A percentile compares a stretch with the other conserved stretches of the same genome.
Evolutionary conservation across 2,329 filamentous ascomycete genomes (phyloP).

Genomic region (Claviceps pusilla): DNA sequence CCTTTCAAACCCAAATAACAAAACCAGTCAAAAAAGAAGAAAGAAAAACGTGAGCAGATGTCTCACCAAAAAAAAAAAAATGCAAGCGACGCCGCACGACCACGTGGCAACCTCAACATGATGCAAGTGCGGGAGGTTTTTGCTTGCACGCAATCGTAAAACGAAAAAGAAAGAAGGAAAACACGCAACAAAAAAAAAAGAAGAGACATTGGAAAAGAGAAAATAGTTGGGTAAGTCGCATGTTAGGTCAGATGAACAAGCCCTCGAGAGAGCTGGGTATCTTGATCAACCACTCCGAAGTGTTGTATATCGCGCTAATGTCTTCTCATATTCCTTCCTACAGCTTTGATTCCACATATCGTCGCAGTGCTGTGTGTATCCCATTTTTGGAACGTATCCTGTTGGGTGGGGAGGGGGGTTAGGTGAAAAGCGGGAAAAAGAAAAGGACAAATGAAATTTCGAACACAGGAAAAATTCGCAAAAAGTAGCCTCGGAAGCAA

Average conservation of each 20-base stretch:
- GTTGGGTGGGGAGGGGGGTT: neutral
- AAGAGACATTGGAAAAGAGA: too few species aligned
- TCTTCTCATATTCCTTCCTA: neutral
- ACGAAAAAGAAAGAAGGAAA: constrained; percentile 1
- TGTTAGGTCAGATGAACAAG: constrained; percentile 20
- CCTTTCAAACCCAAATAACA: neutral
- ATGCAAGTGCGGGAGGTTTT: neutral
- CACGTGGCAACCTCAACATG: neutral
- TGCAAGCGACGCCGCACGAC: neutral
- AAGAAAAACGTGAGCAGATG: neutral
- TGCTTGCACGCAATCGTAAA: constrained; percentile 1
- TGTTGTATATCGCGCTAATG: constrained; percentile 7
- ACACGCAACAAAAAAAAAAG: neutral
- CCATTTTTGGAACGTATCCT: neutral
- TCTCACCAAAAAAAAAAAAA: neutral
- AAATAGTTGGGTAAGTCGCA: constrained; percentile 1
- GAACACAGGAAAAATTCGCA: constrained; percentile 2
- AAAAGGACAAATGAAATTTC: neutral
- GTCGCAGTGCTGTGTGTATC: constrained; percentile 1
- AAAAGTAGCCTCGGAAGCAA: constrained; percentile 7
- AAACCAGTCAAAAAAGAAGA: neutral
- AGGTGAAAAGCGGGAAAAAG: neutral
- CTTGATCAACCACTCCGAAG: constrained; percentile 19
- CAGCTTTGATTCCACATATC: constrained; percentile 1
- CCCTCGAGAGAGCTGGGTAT: constrained; percentile 25